A percentile compares a stretch with the other conserved stretches of the same genome.
Conservation (phyloP, 768 basidiomycete species). For the Tricholoma bakamatsutake region DNA sequence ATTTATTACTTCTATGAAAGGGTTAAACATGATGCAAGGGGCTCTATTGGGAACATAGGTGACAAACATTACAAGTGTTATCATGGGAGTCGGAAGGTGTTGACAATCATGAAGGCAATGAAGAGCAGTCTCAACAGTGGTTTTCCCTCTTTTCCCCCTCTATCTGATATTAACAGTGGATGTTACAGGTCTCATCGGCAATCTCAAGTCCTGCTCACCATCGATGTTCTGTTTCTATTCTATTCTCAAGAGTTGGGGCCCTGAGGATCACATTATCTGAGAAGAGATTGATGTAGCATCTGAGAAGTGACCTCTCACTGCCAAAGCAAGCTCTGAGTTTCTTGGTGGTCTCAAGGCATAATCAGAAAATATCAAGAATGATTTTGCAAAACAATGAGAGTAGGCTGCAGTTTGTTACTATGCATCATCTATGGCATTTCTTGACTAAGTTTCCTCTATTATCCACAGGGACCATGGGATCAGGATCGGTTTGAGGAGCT, state of each 20-base stretch:
- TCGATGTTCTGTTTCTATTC: background rate
- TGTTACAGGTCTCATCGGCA: background rate
- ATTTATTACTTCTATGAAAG: constrained; percentile 17
- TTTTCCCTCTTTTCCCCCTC: background rate
- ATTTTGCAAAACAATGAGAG: background rate
- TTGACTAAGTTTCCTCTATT: background rate
- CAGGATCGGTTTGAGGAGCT: background rate
- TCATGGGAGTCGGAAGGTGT: constrained; percentile 13
- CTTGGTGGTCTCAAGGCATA: background rate
- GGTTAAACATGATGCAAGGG: constrained; percentile 3
- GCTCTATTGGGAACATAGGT: constrained; percentile 9
- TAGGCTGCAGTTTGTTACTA: background rate
- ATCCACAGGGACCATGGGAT: background rate
- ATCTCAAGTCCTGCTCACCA: background rate
- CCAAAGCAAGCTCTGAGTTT: background rate
- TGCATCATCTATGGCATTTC: background rate
- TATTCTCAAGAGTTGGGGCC: background rate
- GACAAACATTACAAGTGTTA: constrained; percentile 18
- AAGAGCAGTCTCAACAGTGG: constrained; percentile 7
- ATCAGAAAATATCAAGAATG: background rate
- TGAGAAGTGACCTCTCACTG: background rate
- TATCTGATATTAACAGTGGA: background rate
- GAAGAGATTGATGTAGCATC: background rate
- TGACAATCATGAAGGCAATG: constrained; percentile 12
- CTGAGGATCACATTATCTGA: background rate